These are phyloP conservation scores for Ogataea pignaliae DNA, from an alignment of 805 yeast species.

Conservation along the genomic window DNA sequence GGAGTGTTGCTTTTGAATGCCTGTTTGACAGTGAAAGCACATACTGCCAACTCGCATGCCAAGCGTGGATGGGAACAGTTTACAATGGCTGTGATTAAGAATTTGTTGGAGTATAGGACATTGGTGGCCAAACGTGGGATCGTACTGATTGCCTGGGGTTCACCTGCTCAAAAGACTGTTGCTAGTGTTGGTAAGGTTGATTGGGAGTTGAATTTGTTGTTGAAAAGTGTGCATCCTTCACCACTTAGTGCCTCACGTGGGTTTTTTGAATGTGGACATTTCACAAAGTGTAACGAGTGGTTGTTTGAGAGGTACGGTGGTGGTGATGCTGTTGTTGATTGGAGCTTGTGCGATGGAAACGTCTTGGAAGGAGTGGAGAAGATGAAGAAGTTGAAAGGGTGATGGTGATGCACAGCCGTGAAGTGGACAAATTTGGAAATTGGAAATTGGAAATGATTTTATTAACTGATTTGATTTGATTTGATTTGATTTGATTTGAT, in stretches of 20 bases:
- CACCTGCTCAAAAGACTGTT: slow-evolving; percentile 39
- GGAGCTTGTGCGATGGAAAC: slow-evolving; percentile 21
- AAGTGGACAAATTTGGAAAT: neutral
- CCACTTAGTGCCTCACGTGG: slow-evolving; percentile 90
- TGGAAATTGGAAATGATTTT: neutral
- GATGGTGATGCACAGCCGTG: neutral
- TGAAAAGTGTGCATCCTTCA: slow-evolving; percentile 87
- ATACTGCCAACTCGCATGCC: slow-evolving; percentile 89
- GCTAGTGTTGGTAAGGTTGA: slow-evolving; percentile 25
- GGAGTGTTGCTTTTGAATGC: slow-evolving; percentile 90
- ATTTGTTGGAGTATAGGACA: slow-evolving; percentile 46
- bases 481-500: neutral
- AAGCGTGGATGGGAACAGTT: slow-evolving; percentile 89
- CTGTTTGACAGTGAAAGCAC: slow-evolving; percentile 86
- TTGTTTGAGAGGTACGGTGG: slow-evolving; percentile 38
- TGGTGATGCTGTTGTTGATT: slow-evolving; percentile 19
- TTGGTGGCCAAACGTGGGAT: slow-evolving; percentile 43
- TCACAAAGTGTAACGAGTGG: slow-evolving; percentile 76
- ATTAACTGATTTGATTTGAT: neutral
- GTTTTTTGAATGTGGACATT: slow-evolving; percentile 75
- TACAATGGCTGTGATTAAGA: slow-evolving; percentile 65
- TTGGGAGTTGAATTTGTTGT: slow-evolving; percentile 39
- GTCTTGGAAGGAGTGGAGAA: slow-evolving; percentile 3
- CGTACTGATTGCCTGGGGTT: slow-evolving; percentile 63
- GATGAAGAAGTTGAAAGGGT: neutral